A percentile compares a stretch with the other conserved stretches of the same genome.
Evolutionary conservation across 192 early-diverging fungal species (phyloP).

Genomic region (Cladochytrium replicatum): DNA sequence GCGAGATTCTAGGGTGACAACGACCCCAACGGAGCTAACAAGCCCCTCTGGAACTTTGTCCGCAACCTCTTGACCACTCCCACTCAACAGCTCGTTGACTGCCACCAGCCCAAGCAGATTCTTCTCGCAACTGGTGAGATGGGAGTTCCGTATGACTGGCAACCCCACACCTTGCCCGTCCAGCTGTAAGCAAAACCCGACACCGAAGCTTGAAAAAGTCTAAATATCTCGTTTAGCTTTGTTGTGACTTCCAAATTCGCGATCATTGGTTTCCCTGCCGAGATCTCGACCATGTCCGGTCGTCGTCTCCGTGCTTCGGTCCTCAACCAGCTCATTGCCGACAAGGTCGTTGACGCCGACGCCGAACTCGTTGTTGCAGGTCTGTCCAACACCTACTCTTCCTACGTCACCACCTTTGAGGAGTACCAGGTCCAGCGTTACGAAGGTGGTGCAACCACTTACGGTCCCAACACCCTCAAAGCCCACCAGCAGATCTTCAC

Average conservation of each 20-base stretch:
- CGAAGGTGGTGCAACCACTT: conserved; percentile 49
- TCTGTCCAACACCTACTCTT: conserved; percentile 46
- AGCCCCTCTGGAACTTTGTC: conserved; percentile 22
- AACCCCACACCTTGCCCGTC: conserved; percentile 34
- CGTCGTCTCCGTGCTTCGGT: conserved; percentile 30
- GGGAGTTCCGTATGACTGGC: conserved; percentile 34
- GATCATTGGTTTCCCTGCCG: no score
- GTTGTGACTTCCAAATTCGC: no score
- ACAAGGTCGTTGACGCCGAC: conserved; percentile 29
- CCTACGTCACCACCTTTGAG: conserved; percentile 44
- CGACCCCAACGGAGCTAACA: conserved; percentile 15
- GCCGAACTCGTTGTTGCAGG: conserved; percentile 38
- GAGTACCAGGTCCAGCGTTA: conserved; percentile 55
- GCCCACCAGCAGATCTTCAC: conserved; percentile 43
- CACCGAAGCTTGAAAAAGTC: no score
- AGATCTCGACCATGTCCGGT: conserved; percentile 58
- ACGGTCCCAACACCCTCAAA: conserved; percentile 44
- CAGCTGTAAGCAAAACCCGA: conserved; percentile 45
- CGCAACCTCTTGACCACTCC: conserved; percentile 11
- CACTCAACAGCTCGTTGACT: conserved; percentile 21
- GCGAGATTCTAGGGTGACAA: no score
- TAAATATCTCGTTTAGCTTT: no score
- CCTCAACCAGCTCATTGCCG: conserved; percentile 19
- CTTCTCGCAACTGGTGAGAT: conserved; percentile 49
- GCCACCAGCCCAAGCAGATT: conserved; percentile 47